Evolutionary conservation across 2,329 filamentous ascomycete genomes (phyloP), one percentile per base, ranked within the genome.

Genomic region (Aspergillus sp.): DNA sequence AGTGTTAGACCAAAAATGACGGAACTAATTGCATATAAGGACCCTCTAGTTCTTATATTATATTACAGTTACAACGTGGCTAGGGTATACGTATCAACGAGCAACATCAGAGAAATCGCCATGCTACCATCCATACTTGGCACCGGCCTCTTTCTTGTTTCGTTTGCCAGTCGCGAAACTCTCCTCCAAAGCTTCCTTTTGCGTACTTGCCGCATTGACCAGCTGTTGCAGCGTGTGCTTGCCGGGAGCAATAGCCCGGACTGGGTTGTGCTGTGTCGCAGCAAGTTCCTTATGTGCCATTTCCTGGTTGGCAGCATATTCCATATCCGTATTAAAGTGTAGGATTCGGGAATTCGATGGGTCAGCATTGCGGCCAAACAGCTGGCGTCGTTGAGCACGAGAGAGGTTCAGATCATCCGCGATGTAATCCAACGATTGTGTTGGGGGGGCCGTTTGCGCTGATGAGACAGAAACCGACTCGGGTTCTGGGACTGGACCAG

Each of bases 171-270:
- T 81, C 18, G 91, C 91, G 78, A 96, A 97, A 71, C 90, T 93
- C 69, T 98, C 93, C 75, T 97, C 92, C 64, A 97, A 78, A 2
- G 91, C 92, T 11, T 96, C 91, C 70, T 87, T 87, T 76, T 98
- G 92, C 61, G 82, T 90, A 64, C 86, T 86, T 24, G 90, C 93
- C 60, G 89, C 89, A 74, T 86, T 91, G 64, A 98, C 89, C 66
- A 98, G 81, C 78, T 96, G 92, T 69, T 88, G 87, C 72, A 98
- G 80, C 67, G 85, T 96, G 76, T 97, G 92, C 78, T 97, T 97
- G 58, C 91, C 90, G 3, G 92, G 89, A 22, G 90, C 87, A 70
- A 96, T 89, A 2, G 88, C 80, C 51, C 91, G 88, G 55, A 97
- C 88, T 7, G 92, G 90, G 67, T 93, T 93, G 76, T 96, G 89